A percentile compares a stretch with the other conserved stretches of the same genome.
phyloP scores from a whole-genome alignment of 768 basidiomycete genomes.

The Suillus hirtellus region DNA sequence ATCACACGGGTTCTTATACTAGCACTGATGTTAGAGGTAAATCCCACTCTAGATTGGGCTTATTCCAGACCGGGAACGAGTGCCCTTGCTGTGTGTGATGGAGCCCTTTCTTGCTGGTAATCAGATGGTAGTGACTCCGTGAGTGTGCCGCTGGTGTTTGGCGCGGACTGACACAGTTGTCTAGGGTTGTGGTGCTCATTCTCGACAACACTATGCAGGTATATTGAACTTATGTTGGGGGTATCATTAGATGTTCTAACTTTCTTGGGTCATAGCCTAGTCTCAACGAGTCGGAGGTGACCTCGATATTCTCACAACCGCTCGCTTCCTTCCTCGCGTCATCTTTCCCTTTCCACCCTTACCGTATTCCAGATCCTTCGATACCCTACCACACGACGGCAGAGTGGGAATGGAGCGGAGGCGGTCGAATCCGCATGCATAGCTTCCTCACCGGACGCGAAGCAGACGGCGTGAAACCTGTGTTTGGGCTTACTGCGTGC shows the following conservation, averaged over 20 bases:
- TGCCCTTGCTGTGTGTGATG: conserved; percentile 74
- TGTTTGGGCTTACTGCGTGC: conserved; percentile 85
- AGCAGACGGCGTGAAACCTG: conserved; percentile 82
- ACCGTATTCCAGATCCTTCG: conserved; percentile 51
- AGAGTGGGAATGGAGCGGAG: conserved; percentile 52
- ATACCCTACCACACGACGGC: conserved; percentile 60
- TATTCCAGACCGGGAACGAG: conserved; percentile 64
- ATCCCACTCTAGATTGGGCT: conserved; percentile 70
- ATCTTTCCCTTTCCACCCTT: conserved; percentile 54
- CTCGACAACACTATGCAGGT: conserved; percentile 77
- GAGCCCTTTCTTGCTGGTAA: conserved; percentile 79
- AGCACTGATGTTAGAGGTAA: conserved; percentile 2
- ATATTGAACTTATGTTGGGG: background rate
- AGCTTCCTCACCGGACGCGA: conserved; percentile 86
- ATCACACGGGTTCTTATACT: background rate
- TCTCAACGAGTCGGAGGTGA: conserved; percentile 77
- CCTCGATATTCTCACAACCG: conserved; percentile 83
- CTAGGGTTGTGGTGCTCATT: conserved; percentile 82
- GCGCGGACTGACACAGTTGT: background rate
- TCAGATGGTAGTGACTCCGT: conserved; percentile 83
- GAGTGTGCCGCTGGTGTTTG: conserved; percentile 31
- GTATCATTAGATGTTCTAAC: conserved; percentile 16
- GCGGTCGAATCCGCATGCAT: conserved; percentile 54
- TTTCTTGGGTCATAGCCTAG: conserved; percentile 54
- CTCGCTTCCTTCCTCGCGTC: conserved; percentile 69